phyloP scores from a whole-genome alignment of 371 early-diverging fungal genomes.

The Coemansia sp. region DNA sequence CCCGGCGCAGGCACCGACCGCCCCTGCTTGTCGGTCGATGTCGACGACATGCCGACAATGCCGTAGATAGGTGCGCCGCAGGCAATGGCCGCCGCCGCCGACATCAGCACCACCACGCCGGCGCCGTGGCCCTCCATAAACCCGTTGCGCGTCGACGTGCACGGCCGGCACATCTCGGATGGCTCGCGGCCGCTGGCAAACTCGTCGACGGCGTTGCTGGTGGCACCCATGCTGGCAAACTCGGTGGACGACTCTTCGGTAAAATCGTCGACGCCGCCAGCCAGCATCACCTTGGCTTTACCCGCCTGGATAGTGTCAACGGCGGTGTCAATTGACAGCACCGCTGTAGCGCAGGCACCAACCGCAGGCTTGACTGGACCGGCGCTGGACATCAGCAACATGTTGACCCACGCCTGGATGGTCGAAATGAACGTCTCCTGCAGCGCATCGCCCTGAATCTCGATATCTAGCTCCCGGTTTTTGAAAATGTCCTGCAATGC shows the following conservation, averaged over 20 bases:
- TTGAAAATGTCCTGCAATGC: constrained; percentile 78
- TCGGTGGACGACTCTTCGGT: constrained; percentile 90
- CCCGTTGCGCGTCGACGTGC: constrained; percentile 84
- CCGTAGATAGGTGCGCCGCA: constrained; percentile 95
- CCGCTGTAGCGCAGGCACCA: constrained; percentile 95
- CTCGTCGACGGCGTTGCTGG: no score
- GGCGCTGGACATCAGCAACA: constrained; percentile 88
- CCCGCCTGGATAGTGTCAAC: constrained; percentile 87
- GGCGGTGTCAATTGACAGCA: constrained; percentile 89
- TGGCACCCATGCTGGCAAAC: constrained; percentile 78
- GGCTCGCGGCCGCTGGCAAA: constrained; percentile 87
- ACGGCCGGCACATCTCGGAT: constrained; percentile 86
- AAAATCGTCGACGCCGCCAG: constrained; percentile 94
- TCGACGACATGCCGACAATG: constrained; percentile 87
- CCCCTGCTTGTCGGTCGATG: constrained; percentile 96
- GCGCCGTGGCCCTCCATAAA: constrained; percentile 96
- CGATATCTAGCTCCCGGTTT: constrained; percentile 74
- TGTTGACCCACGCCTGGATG: constrained; percentile 95
- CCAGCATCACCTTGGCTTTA: constrained; percentile 92
- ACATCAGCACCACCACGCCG: constrained; percentile 89
- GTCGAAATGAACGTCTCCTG: constrained; percentile 97
- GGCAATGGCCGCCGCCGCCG: constrained; percentile 85
- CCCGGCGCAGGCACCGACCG: constrained; percentile 94
- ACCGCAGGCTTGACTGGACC: constrained; percentile 97
- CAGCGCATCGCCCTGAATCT: constrained; percentile 84